phyloP scores from a whole-genome alignment of 257 asterid genomes.

The Rehmannia glutinosa region DNA sequence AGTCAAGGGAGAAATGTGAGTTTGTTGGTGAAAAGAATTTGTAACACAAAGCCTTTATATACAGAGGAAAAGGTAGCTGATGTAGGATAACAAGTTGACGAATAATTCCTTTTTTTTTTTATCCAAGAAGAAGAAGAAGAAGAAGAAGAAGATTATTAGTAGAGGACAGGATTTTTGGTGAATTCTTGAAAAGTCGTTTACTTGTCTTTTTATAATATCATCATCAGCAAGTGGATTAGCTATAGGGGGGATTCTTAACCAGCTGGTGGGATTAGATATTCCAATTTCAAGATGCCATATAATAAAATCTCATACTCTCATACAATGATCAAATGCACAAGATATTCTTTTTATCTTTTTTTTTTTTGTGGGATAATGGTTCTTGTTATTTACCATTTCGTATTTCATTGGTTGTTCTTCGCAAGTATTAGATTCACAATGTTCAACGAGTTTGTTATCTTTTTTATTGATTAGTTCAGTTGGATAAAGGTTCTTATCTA shows the following conservation, averaged over 20 bases:
- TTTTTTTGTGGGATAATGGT: constrained; percentile 10
- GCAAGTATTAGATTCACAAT: background rate
- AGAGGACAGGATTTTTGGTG: constrained; percentile 2
- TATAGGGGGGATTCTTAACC: constrained; percentile 20
- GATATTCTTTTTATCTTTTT: constrained; percentile 20
- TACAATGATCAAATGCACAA: background rate
- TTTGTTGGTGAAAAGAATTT: constrained; percentile 26
- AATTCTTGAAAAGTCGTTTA: constrained; percentile 44
- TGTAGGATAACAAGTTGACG: constrained; percentile 40
- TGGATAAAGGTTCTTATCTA: no score
- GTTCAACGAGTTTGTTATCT: no score
- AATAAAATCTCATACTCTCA: constrained; percentile 13
- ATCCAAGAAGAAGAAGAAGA: no score
- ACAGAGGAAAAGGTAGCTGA: constrained; percentile 27
- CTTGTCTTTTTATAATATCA: constrained; percentile 40
- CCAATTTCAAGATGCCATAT: constrained; percentile 27
- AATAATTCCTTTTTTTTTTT: constrained; percentile 16
- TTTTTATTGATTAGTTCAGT: no score
- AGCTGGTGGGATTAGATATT: constrained; percentile 69
- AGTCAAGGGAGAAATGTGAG: constrained; percentile 19
- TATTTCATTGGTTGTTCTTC: background rate
- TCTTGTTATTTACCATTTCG: background rate
- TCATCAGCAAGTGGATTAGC: constrained; percentile 47
- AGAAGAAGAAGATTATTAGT: no score
- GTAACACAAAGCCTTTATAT: constrained; percentile 29